Conservation (phyloP, 768 basidiomycete species). For the Tricholomella constricta region DNA sequence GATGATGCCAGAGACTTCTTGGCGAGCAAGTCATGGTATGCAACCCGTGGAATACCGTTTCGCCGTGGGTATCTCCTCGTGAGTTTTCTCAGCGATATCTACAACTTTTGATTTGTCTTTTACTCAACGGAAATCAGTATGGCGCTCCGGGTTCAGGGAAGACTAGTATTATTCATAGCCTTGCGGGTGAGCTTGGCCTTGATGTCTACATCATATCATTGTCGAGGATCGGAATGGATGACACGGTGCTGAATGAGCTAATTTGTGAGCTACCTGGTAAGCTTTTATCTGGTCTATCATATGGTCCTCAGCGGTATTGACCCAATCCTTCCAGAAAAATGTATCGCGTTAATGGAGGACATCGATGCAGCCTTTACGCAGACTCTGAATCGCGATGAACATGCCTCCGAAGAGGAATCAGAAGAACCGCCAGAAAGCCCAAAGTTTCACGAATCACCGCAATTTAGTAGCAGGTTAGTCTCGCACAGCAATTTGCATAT, state of each 20-base stretch:
- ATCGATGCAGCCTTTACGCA: conserved; percentile 64
- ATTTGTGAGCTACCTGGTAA: conserved; percentile 53
- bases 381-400: conserved; percentile 26
- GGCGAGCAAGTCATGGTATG: conserved; percentile 69
- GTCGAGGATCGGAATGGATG: conserved; percentile 57
- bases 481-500: neutral
- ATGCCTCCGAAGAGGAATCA: neutral
- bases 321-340: conserved; percentile 34
- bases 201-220: conserved; percentile 73
- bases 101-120: conserved; percentile 35
- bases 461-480: conserved; percentile 15
- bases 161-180: conserved; percentile 72
- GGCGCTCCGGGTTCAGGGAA: conserved; percentile 78
- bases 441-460: conserved; percentile 1
- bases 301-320: neutral
- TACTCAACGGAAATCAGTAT: conserved; percentile 41
- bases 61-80: conserved; percentile 71
- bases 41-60: conserved; percentile 78
- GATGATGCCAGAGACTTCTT: conserved; percentile 75
- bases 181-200: conserved; percentile 76
- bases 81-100: conserved; percentile 3
- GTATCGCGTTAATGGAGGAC: conserved; percentile 72
- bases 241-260: conserved; percentile 51
- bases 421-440: neutral
- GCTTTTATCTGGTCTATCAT: conserved; percentile 11